Base-by-base conservation (phyloP, 257 asterid species). In the Solanum rostratum region DNA sequence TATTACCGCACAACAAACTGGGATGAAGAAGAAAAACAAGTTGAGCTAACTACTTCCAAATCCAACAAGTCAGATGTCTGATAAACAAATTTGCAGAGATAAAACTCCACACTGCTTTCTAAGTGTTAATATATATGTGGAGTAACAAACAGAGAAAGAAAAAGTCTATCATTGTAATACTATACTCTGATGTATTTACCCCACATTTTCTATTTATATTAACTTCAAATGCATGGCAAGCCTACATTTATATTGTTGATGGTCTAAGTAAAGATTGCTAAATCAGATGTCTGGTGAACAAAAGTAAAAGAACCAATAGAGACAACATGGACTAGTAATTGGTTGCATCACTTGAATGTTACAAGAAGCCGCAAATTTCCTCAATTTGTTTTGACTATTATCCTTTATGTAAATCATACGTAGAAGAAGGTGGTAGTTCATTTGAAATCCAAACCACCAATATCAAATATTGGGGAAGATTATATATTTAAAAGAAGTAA, bases 1-100 rank as follows among this genome's bases (percentile, higher is more conserved):
- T 92, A 37, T 85, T 92, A 92, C 33, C 29, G 63, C 54, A 59
- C 91, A 24, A 92, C 95, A 24, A 86, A 90, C 3, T 91, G 95
- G 94, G 85, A 91, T 8, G 90, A 87, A 3, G 91, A 88, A 2
- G 91, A 81, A 60, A 81, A 76, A 50, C 63, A 76, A 3, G 82
- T 76, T 76, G 82, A 76, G 49, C 45, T 76, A n/a, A 76, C 63
- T 30, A n/a, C 10, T 16, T 76, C 82, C 45, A 76, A 50, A 49
- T n/a, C 57, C 59, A 11, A 10, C 59, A 74, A 27, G 27, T 16
- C 82, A 76, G 57, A 76, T 16, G 82, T 27, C 16, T 76, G 43
- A 76, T 27, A 27, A 50, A 27, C 81, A 49, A 27, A 74, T 13
- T 27, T 30, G 59, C 41, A 46, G 41, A 74, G 59, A 46, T 4